These are phyloP conservation scores for Kodamaea alishanica DNA, from an alignment of 1,139 yeast species.

Conservation along the genomic window DNA sequence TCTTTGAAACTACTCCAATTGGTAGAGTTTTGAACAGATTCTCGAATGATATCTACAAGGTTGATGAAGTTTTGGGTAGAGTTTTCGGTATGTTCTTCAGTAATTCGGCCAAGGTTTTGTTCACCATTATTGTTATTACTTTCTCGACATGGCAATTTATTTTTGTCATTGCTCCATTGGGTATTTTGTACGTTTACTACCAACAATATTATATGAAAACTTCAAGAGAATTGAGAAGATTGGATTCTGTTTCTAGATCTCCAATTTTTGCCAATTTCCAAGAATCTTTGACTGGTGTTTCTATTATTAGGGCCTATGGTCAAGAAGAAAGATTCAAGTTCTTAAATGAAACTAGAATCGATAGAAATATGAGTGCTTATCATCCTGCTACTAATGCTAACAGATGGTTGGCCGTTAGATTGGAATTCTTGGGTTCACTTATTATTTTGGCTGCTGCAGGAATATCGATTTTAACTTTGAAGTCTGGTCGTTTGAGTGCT, in stretches of 20 bases:
- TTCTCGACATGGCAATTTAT: constrained; percentile 86
- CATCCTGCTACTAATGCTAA: constrained; percentile 93
- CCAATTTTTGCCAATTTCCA: constrained; percentile 97
- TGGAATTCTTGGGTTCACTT: constrained; percentile 85
- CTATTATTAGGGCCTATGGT: constrained; percentile 83
- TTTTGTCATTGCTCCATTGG: constrained; percentile 67
- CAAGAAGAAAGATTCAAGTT: constrained; percentile 71
- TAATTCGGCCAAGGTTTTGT: constrained; percentile 68
- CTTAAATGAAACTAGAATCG: constrained; percentile 75
- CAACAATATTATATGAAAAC: constrained; percentile 88
- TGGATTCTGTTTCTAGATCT: constrained; percentile 88
- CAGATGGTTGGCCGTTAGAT: constrained; percentile 93
- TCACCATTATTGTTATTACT: constrained; percentile 79
- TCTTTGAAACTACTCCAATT: constrained; percentile 95
- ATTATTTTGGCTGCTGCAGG: constrained; percentile 86
- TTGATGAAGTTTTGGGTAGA: constrained; percentile 83
- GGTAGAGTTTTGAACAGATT: constrained; percentile 93
- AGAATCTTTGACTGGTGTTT: constrained; percentile 86
- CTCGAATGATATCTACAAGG: constrained; percentile 88
- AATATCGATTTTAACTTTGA: constrained; percentile 66
- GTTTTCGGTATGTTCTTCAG: constrained; percentile 79
- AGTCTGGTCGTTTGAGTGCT: constrained; percentile 67
- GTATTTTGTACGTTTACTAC: constrained; percentile 69
- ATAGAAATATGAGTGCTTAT: constrained; percentile 82
- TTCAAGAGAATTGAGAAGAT: constrained; percentile 90